Percentiles rank a stretch among this genome's conserved stretches.
phyloP scores from a whole-genome alignment of 345 rosid species.

The Citrus sp. region DNA sequence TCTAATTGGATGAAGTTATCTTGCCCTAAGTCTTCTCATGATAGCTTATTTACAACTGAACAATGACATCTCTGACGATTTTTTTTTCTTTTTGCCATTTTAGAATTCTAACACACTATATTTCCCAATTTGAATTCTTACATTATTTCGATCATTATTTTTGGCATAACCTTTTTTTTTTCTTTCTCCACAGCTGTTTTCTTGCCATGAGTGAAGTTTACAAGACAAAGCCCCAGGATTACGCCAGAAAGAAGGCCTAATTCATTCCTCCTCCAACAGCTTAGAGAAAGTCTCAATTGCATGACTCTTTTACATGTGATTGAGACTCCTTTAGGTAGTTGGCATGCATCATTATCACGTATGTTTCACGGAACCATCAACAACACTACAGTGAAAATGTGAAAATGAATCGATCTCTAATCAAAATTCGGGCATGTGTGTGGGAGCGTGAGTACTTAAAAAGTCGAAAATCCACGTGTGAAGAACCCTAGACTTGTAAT shows the following conservation, averaged over 20 bases:
- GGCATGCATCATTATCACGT: background rate
- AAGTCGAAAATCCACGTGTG: background rate
- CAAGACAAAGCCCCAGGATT: constrained; percentile 16
- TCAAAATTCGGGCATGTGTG: background rate
- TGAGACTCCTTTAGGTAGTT: constrained; percentile 15
- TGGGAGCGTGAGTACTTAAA: background rate
- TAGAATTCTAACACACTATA: background rate
- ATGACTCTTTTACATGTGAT: constrained; percentile 29
- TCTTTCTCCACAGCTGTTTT: background rate
- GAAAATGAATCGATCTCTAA: constrained; percentile 7
- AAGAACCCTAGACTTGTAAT: constrained; percentile 2
- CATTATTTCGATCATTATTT: background rate
- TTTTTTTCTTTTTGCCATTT: background rate
- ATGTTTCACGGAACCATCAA: constrained; percentile 10
- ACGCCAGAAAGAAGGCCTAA: constrained; percentile 28
- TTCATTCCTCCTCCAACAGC: constrained; percentile 12
- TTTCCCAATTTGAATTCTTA: background rate
- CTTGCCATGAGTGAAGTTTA: constrained; percentile 12
- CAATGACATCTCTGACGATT: background rate
- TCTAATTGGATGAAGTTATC: background rate
- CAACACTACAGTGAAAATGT: background rate
- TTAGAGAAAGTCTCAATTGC: constrained; percentile 25
- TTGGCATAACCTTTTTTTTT: background rate
- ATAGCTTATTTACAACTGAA: background rate
- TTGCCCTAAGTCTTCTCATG: background rate